These are phyloP conservation scores for Meyerozyma carpophila DNA, from an alignment of 1,139 yeast species.

Conservation along the genomic window DNA sequence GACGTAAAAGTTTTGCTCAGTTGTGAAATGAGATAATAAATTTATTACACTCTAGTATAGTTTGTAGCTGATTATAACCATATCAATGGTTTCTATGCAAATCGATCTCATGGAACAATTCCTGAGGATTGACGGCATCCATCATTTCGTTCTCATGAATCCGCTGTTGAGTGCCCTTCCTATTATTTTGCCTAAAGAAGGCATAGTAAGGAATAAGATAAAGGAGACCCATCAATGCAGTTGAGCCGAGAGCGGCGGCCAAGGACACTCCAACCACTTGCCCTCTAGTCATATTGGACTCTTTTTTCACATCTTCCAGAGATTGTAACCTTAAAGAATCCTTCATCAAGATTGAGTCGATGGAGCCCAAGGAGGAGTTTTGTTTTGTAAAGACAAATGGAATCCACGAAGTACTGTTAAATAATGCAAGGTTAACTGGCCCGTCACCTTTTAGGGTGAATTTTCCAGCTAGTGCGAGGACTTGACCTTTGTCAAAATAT, in stretches of 20 bases:
- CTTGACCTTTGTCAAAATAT: conserved; percentile 38
- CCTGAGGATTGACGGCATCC: conserved; percentile 60
- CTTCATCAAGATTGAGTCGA: conserved; percentile 30
- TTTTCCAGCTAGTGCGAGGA: conserved; percentile 60
- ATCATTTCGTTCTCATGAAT: conserved; percentile 67
- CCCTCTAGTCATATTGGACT: conserved; percentile 42
- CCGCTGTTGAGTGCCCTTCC: conserved; percentile 32
- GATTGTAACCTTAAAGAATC: conserved; percentile 36
- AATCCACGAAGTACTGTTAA: conserved; percentile 64
- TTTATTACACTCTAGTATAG: neutral
- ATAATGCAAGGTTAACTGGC: conserved; percentile 59
- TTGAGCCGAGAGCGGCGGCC: conserved; percentile 83
- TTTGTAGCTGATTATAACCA: neutral
- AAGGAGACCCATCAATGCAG: conserved; percentile 57
- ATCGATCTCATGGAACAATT: conserved; percentile 57
- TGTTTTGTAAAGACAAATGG: conserved; percentile 50
- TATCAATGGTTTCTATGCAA: conserved; percentile 24
- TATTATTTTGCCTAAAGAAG: conserved; percentile 41
- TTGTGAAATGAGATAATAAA: neutral
- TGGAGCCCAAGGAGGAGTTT: conserved; percentile 21
- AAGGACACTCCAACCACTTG: conserved; percentile 83
- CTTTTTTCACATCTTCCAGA: conserved; percentile 25
- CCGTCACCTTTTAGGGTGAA: conserved; percentile 53
- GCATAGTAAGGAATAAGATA: conserved; percentile 53
- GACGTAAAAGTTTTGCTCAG: neutral